phyloP scores from a whole-genome alignment of 768 basidiomycete genomes.

The Collybia mongolica region DNA sequence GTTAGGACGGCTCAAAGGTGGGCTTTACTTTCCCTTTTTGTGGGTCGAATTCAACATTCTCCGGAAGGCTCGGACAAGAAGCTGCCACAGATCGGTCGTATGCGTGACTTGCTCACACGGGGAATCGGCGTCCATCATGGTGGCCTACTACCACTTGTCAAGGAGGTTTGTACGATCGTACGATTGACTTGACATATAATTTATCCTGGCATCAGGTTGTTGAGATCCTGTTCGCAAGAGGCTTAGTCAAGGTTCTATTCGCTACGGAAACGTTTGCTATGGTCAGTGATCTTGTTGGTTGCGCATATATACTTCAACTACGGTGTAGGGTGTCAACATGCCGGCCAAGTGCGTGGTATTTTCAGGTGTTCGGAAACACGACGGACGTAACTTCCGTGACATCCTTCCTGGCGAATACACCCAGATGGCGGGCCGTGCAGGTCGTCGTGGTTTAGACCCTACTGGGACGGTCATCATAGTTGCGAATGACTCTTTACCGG shows the following conservation, averaged over 20 bases:
- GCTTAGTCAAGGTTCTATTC: slow-evolving; percentile 94
- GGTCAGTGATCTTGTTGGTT: slow-evolving; percentile 45
- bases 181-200: slow-evolving; percentile 1
- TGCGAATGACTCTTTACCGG: slow-evolving; percentile 80
- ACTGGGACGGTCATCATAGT: slow-evolving; percentile 96
- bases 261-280: slow-evolving; percentile 99
- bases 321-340: slow-evolving; percentile 93
- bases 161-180: slow-evolving; percentile 62
- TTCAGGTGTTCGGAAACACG: slow-evolving; percentile 92
- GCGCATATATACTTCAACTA: background rate
- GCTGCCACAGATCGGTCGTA: slow-evolving; percentile 88
- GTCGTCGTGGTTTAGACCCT: slow-evolving; percentile 90
- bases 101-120: slow-evolving; percentile 84
- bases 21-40: slow-evolving; percentile 9
- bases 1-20: slow-evolving; percentile 86
- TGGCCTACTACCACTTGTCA: slow-evolving; percentile 92
- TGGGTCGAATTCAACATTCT: slow-evolving; percentile 6
- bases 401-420: slow-evolving; percentile 93
- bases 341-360: slow-evolving; percentile 97
- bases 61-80: slow-evolving; percentile 81
- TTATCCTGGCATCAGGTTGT: slow-evolving; percentile 63
- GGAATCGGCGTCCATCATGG: slow-evolving; percentile 99
- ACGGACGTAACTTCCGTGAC: slow-evolving; percentile 89
- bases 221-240: slow-evolving; percentile 93
- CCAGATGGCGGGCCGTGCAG: slow-evolving; percentile 98